Base-by-base conservation (phyloP, 2,329 filamentous ascomycete genomes). In the Colletotrichum somersetense region DNA sequence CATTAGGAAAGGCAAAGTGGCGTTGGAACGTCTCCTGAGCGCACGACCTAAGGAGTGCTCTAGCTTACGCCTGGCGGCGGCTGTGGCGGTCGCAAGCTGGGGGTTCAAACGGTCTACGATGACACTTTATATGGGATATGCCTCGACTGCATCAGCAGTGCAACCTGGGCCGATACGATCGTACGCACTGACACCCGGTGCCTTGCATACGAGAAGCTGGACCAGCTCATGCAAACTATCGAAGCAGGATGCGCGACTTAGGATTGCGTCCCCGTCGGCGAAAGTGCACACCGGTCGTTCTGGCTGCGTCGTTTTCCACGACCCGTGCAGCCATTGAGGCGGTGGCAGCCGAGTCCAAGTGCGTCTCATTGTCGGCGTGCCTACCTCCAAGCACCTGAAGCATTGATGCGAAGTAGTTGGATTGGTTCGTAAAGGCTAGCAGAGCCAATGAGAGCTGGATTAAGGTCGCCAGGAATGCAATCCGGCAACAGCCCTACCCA, bases 201-300 rank as follows among this genome's bases (percentile, higher is more conserved):
- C 58, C 58, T 63, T 67, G 66, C 66, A 62, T 55, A 63, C 66
- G 58, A 63, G 65, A 53, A 63, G 16, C n/a, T 23, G 26, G 35
- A 18, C 18, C 20, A 16, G 26, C 12, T 18, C 11, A 38, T 48
- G 2, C 35, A 26, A 62, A 11, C 11, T 46, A 26, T 52, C 20
- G 46, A 38, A 20, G 30, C n/a, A 48, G 40, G 35, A 35, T 30
- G 20, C 48, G 48, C 48, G 48, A 62, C 58, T 40, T 18, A 6
- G n/a, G 20, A 40, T 12, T 16, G 35, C 40, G 53, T 14, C 20
- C 12, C 30, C 53, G 12, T 23, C 53, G 6, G 53, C 11, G 11
- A 23, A 14, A 4, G 11, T 14, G 35, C 12, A 57, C 12, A 38
- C 55, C 23, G 11, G 55, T 1, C 30, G 20, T 16, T 14, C 18